Base-by-base conservation (phyloP, 106 monocot genomes). In the Allium fistulosum region DNA sequence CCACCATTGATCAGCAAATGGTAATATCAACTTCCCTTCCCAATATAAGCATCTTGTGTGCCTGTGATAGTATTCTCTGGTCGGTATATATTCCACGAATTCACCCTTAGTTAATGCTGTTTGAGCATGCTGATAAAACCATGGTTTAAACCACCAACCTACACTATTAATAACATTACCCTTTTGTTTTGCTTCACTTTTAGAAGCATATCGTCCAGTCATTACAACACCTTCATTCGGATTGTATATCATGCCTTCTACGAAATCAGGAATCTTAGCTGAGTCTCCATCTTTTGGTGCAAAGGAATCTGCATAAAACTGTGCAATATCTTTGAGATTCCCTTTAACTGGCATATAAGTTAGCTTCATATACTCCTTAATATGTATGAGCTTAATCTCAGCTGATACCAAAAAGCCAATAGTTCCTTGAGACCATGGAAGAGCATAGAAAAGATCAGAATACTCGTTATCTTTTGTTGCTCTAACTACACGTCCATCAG, bases 1-100 rank as follows among this genome's bases (percentile, higher is more conserved):
- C 81, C 81, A 81, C 76, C 81, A 81, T 61, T 81, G 81, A 27
- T 81, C 81, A 2, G 17, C 81, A 60, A 76, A 81, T 17, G 76
- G 81, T 63, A 81, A 48, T 13, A 81, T 81, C 37, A 81, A 72
- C 76, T 80, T 76, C 26, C 78, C 80, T 57, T 80, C 76, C 76
- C 76, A 80, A 68, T 80, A 80, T 53, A 80, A 57, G 10, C 61
- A 80, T 27, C 81, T 73, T 0, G 77, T 77, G 53, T 81, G 76
- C 59, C 73, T 57, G 53, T 79, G 79, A 59, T 80, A 80, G 13
- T 80, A 80, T 2, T 80, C 71, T 27, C 80, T 66, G 7, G 80
- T 80, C 6, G 80, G 80, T 48, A 80, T 75, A 63, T 80, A 80
- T 28, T 80, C 80, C 46, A 80, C 75, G 50, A 75, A 80, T 47